phyloP scores from a whole-genome alignment of 257 asterid genomes.

The Nicotiana undulata region DNA sequence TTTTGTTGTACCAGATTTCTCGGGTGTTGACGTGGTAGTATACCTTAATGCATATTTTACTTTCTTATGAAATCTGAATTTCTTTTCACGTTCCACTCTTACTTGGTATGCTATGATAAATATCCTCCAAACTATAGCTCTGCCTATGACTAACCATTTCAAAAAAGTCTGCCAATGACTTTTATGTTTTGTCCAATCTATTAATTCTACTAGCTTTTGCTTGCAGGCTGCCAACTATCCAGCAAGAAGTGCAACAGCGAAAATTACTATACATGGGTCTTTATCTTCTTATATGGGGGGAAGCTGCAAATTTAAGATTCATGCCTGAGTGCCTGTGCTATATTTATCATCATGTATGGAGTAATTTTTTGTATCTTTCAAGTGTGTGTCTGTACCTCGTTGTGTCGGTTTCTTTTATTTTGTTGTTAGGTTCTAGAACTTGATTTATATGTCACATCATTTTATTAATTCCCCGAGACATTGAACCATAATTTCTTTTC shows the following conservation, averaged over 20 bases:
- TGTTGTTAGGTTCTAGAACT: neutral
- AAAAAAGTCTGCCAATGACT: neutral
- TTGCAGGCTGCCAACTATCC: constrained; percentile 92
- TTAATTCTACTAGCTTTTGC: constrained; percentile 17
- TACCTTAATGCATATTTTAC: neutral
- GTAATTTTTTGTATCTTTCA: neutral
- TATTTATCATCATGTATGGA: constrained; percentile 86
- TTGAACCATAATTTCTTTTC: neutral
- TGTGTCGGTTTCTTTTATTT: neutral
- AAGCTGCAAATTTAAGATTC: constrained; percentile 94
- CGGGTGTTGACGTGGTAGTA: neutral
- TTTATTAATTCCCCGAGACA: neutral
- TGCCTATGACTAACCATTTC: neutral
- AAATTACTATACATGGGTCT: constrained; percentile 89
- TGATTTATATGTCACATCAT: neutral
- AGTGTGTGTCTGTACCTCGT: neutral
- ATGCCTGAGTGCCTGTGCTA: constrained; percentile 99
- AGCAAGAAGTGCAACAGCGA: constrained; percentile 97
- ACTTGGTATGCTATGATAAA: neutral
- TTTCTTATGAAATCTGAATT: neutral
- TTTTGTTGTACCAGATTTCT: neutral
- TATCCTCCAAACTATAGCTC: neutral
- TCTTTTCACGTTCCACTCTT: neutral
- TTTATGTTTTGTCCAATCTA: neutral
- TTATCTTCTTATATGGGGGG: constrained; percentile 99